These are phyloP conservation scores for Porphyrellus cyaneotinctus DNA, from an alignment of 768 basidiomycete genomes.

Conservation along the genomic window DNA sequence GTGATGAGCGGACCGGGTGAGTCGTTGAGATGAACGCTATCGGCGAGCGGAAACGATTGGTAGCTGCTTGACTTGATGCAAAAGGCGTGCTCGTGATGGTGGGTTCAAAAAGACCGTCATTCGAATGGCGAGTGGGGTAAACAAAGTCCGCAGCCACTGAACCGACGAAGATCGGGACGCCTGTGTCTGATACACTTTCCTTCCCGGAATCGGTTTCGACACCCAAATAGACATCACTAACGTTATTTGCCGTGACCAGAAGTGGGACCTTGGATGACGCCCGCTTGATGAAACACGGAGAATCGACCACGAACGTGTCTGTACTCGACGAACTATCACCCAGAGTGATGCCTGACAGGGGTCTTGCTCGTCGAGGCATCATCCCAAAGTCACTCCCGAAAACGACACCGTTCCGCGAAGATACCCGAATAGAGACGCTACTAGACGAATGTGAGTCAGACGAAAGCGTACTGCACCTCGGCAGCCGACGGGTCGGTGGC, in stretches of 20 bases:
- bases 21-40: neutral
- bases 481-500: neutral
- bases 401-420: neutral
- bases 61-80: neutral
- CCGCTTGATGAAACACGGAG: slow-evolving; percentile 15
- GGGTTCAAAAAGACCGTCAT: slow-evolving; percentile 13
- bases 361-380: slow-evolving; percentile 4
- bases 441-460: neutral
- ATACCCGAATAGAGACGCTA: slow-evolving; percentile 8
- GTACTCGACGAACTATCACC: slow-evolving; percentile 14
- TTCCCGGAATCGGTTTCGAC: neutral
- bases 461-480: neutral
- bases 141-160: neutral
- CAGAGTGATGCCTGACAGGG: slow-evolving; percentile 4
- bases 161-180: neutral
- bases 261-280: slow-evolving; percentile 3
- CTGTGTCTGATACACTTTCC: neutral
- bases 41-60: neutral
- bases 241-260: neutral
- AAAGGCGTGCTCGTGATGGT: slow-evolving; percentile 18
- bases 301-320: slow-evolving; percentile 24
- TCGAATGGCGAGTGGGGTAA: neutral
- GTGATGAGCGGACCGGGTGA: neutral
- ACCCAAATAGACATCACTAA: neutral
- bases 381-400: neutral